Evolutionary conservation across 75 land plant genomes (phyloP).

Genomic region (Sequoiadendron giganteum): DNA sequence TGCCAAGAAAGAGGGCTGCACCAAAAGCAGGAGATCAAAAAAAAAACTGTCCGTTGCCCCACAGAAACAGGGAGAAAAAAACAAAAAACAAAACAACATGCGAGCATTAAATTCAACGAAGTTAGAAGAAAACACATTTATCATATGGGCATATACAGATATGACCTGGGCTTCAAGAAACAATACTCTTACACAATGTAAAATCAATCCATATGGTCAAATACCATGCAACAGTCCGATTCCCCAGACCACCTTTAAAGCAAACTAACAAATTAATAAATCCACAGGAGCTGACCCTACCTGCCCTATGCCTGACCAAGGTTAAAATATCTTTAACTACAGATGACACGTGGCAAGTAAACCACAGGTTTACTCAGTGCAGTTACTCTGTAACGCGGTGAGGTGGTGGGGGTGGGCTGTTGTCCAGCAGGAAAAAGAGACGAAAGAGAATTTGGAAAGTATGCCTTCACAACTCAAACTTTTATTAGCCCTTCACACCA

Average conservation of each 20-base stretch:
- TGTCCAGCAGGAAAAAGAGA: background rate
- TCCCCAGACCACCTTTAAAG: background rate
- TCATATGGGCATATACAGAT: background rate
- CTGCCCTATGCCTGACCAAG: background rate
- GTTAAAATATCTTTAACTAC: background rate
- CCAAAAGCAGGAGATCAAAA: background rate
- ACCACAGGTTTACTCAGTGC: slow-evolving; percentile 1
- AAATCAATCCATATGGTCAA: background rate
- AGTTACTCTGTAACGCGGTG: background rate
- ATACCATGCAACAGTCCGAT: background rate
- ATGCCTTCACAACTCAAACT: background rate
- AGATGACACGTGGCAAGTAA: background rate
- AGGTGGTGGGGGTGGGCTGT: background rate
- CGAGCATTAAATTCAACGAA: background rate
- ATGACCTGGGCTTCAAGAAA: too few relatives aligned
- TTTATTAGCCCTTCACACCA: background rate
- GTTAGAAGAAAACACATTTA: background rate
- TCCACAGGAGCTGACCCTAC: background rate
- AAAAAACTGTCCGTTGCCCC: background rate
- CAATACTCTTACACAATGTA: too few relatives aligned
- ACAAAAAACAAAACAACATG: background rate
- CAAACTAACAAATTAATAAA: background rate
- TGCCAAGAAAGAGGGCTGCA: background rate
- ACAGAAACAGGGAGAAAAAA: background rate
- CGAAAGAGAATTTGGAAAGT: background rate